Percentiles rank a stretch among this genome's conserved stretches.
Evolutionary conservation across 2,329 filamentous ascomycete species (phyloP).

Genomic region (Canariomyces notabilis): DNA sequence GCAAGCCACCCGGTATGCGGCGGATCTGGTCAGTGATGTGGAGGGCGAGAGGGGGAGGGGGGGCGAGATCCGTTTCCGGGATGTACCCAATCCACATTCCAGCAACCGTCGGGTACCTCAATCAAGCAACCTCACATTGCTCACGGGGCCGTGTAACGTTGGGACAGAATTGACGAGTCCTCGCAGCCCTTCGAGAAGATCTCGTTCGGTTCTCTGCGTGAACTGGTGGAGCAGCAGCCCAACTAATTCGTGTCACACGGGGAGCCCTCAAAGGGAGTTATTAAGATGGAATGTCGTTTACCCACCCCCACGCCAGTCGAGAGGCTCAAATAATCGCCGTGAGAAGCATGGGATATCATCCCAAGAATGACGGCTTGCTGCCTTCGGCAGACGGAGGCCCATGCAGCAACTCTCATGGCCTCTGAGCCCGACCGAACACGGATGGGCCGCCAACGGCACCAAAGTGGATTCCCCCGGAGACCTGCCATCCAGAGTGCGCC

Average conservation of each 20-base stretch:
- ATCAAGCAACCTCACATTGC: conserved; percentile 14
- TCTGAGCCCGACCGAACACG: conserved; percentile 17
- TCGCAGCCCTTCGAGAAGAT: conserved; percentile 20
- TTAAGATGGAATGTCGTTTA: too few species aligned
- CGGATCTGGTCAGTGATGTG: conserved; percentile 10
- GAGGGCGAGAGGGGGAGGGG: neutral
- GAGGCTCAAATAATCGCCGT: conserved; percentile 6
- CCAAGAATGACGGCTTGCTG: conserved; percentile 14
- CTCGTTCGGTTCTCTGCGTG: conserved; percentile 22
- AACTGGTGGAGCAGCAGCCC: conserved; percentile 22
- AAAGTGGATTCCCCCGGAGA: conserved; percentile 12
- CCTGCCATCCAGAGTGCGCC: conserved; percentile 14
- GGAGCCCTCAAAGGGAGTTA: neutral
- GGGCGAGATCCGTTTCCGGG: conserved; percentile 23
- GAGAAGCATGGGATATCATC: conserved; percentile 10
- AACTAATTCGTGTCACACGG: neutral
- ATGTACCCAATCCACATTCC: conserved; percentile 23
- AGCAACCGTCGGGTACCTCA: conserved; percentile 17
- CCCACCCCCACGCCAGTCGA: neutral
- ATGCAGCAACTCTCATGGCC: conserved; percentile 7
- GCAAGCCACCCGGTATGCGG: conserved; percentile 15
- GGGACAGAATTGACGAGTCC: conserved; percentile 14
- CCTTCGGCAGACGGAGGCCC: conserved; percentile 6
- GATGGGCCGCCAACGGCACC: conserved; percentile 19
- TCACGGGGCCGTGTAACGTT: conserved; percentile 13